Evolutionary conservation across 73 alveolate species (phyloP).

Genomic region (Uronychia binucleata): DNA sequence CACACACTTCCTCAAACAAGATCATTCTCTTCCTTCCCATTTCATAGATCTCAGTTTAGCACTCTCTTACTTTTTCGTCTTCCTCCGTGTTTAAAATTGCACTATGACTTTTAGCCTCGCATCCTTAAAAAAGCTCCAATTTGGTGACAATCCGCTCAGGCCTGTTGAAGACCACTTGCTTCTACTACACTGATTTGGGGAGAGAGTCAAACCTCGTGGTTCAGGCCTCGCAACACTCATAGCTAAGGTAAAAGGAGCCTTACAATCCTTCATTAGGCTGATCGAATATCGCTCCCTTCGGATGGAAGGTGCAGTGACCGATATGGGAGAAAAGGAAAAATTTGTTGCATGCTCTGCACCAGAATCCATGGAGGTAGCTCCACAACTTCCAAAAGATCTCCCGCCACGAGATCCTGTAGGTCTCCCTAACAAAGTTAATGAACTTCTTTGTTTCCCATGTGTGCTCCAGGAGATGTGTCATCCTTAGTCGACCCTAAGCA

Average conservation of each 20-base stretch:
- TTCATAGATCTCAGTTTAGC: neutral
- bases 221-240: neutral
- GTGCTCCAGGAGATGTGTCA: conserved; percentile 56
- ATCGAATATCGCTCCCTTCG: neutral
- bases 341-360: conserved; percentile 37
- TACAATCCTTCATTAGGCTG: neutral
- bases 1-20: neutral
- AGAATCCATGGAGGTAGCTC: conserved; percentile 37
- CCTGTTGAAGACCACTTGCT: neutral
- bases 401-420: conserved; percentile 63
- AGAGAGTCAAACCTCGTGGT: neutral
- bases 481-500: conserved; percentile 40
- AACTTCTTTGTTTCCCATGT: conserved; percentile 67
- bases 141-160: neutral
- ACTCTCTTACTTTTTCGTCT: neutral
- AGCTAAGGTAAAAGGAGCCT: neutral
- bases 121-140: neutral
- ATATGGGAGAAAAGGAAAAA: conserved; percentile 27
- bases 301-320: conserved; percentile 36
- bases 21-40: neutral
- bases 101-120: neutral
- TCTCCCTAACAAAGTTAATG: conserved; percentile 59
- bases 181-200: neutral
- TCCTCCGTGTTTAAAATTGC: neutral
- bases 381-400: conserved; percentile 71